Base-by-base conservation (phyloP, 768 basidiomycete species). In the Epithele typhae region DNA sequence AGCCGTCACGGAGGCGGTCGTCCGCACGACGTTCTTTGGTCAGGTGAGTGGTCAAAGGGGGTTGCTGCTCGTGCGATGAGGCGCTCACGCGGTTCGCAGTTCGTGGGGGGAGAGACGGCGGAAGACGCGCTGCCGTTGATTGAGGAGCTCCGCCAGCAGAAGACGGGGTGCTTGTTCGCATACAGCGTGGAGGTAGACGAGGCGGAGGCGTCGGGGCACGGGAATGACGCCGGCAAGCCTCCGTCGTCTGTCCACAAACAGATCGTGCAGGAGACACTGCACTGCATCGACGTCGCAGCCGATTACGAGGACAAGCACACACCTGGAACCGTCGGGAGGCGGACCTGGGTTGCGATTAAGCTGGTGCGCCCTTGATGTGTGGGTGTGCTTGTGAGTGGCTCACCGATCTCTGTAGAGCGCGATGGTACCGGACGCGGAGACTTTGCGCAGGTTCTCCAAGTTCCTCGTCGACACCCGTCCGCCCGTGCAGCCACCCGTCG, bases 161-260 rank as follows among this genome's bases (percentile, higher is more conserved):
- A 87, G 57, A 86, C 82, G 51, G 93, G 90, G 3, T 72, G 77
- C 8, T 66, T 96, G 11, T 79, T 96, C 53, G 82, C 77, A 18
- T 95, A 96, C 66, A 87, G 83, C 40, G 90, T 91, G 22, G 91
- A 94, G 64, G 91, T 87, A 10, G 81, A 91, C 54, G 78, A 82
- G 56, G 64, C 64, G 10, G 72, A 79, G 32, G 76, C 77, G 4
- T 68, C 70, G 0, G 69, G 66, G 5, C 25, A 56, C 35, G 34
- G 39, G 4, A 38, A 44, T 7, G 52, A 54, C 24, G 55, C 63
- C 30, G 43, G 55, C 5, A 52, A 64, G 38, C 66, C 66, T 8
- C 43, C 22, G 44, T 53, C 63, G 37, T 68, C 67, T 10, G 64
- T 70, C 5, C 75, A 88, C 64, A 80, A 83, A 59, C 75, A 71